Conservation (phyloP, 1,139 yeast species). For the Lizanozyma gosingica region DNA sequence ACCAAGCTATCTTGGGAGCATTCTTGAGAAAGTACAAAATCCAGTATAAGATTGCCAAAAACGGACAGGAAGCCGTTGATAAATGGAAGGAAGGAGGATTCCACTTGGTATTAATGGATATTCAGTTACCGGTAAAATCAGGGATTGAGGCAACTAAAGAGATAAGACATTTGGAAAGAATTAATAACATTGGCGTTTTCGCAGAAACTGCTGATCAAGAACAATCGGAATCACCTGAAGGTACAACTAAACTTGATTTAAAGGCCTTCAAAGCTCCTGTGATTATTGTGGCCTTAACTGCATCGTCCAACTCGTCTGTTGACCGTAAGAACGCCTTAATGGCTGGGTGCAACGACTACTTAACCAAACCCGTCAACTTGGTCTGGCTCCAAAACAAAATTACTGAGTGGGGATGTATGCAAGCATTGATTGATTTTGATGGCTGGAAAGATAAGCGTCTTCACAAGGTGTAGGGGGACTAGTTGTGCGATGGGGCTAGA, state of each 20-base stretch:
- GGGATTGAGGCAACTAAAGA: constrained; percentile 91
- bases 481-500: too few species aligned
- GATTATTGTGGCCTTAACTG: constrained; percentile 92
- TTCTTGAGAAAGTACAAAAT: constrained; percentile 81
- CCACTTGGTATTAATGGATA: constrained; percentile 89
- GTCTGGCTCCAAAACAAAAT: constrained; percentile 92
- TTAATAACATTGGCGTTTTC: constrained; percentile 77
- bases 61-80: constrained; percentile 88
- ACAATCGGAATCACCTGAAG: constrained; percentile 17
- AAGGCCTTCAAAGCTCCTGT: constrained; percentile 76
- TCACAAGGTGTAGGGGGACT: neutral
- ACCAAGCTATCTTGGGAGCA: constrained; percentile 89
- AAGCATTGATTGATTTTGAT: constrained; percentile 91
- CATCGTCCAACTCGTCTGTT: constrained; percentile 71
- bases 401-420: constrained; percentile 98
- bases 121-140: constrained; percentile 86
- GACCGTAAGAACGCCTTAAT: constrained; percentile 88
- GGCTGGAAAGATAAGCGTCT: constrained; percentile 58
- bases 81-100: constrained; percentile 91
- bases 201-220: constrained; percentile 24
- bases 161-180: constrained; percentile 71
- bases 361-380: constrained; percentile 93
- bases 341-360: constrained; percentile 94
- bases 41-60: constrained; percentile 77
- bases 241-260: constrained; percentile 48